phyloP scores from a whole-genome alignment of 768 basidiomycete species.

The Hysterangium stoloniferum region DNA sequence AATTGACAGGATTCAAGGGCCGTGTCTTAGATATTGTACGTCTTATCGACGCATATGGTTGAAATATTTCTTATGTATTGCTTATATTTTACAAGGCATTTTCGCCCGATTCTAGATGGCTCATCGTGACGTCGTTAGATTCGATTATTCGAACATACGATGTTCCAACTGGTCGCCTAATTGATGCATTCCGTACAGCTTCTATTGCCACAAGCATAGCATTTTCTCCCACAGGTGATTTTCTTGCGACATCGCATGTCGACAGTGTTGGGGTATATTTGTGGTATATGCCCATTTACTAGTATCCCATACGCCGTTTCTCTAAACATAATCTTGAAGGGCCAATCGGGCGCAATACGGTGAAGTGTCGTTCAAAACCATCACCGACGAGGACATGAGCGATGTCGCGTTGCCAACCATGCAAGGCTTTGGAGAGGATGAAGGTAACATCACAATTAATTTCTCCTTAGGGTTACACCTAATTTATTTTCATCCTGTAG shows the following conservation, averaged over 20 bases:
- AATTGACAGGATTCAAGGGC: slow-evolving; percentile 74
- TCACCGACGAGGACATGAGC: slow-evolving; percentile 65
- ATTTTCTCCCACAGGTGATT: slow-evolving; percentile 94
- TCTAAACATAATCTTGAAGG: slow-evolving; percentile 34
- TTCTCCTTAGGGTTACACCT: neutral
- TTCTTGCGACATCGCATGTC: slow-evolving; percentile 90
- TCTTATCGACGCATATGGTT: slow-evolving; percentile 7
- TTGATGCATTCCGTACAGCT: slow-evolving; percentile 84
- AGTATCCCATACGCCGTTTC: slow-evolving; percentile 6
- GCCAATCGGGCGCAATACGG: slow-evolving; percentile 93
- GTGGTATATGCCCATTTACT: slow-evolving; percentile 48
- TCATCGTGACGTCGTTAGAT: slow-evolving; percentile 82
- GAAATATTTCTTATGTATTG: slow-evolving; percentile 6
- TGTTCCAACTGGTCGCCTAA: slow-evolving; percentile 84
- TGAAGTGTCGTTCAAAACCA: slow-evolving; percentile 71
- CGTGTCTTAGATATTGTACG: slow-evolving; percentile 85
- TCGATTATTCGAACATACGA: slow-evolving; percentile 93
- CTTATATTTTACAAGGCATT: slow-evolving; percentile 53
- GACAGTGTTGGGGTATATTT: slow-evolving; percentile 91
- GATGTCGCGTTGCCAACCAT: slow-evolving; percentile 74
- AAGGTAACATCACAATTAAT: slow-evolving; percentile 41
- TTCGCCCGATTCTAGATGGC: slow-evolving; percentile 93
- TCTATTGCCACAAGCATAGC: slow-evolving; percentile 85
- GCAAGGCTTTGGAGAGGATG: slow-evolving; percentile 75
- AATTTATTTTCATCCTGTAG: slow-evolving; percentile 28